Conservation (phyloP, 352 stramenopile species). For the Phytophthora sojae region DNA sequence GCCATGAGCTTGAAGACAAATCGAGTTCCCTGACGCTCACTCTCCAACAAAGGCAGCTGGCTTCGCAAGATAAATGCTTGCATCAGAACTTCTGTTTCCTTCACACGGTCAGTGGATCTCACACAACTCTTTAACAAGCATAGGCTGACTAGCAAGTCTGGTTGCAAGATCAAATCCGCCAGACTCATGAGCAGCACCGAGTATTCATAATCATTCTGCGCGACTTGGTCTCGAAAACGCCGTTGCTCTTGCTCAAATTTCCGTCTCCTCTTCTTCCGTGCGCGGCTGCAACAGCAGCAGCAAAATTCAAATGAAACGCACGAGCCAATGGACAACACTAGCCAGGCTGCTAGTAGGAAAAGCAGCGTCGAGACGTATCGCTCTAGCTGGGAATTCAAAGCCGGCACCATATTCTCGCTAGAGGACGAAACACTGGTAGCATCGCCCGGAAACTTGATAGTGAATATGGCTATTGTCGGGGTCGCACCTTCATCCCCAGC, state of each 20-base stretch:
- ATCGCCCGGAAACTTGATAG: slow-evolving; percentile 31
- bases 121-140: slow-evolving; percentile 40
- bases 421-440: slow-evolving; percentile 7
- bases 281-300: slow-evolving; percentile 59
- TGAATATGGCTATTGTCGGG: slow-evolving; percentile 32
- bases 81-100: slow-evolving; percentile 10
- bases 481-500: slow-evolving; percentile 9
- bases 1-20: slow-evolving; percentile 61
- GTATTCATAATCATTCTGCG: slow-evolving; percentile 81
- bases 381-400: slow-evolving; percentile 37
- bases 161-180: slow-evolving; percentile 52
- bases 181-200: slow-evolving; percentile 64
- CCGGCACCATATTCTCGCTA: slow-evolving; percentile 23
- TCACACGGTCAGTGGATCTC: background rate
- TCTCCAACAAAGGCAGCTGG: slow-evolving; percentile 59
- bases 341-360: slow-evolving; percentile 33
- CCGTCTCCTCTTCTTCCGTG: slow-evolving; percentile 43
- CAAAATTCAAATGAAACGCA: slow-evolving; percentile 62
- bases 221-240: slow-evolving; percentile 54
- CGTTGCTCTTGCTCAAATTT: slow-evolving; percentile 50
- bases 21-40: slow-evolving; percentile 49
- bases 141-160: slow-evolving; percentile 42
- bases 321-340: slow-evolving; percentile 61
- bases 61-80: slow-evolving; percentile 47
- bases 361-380: slow-evolving; percentile 49